These are phyloP conservation scores for Plasmodium ovale DNA, from an alignment of 169 alveolate genomes.

Conservation along the genomic window DNA sequence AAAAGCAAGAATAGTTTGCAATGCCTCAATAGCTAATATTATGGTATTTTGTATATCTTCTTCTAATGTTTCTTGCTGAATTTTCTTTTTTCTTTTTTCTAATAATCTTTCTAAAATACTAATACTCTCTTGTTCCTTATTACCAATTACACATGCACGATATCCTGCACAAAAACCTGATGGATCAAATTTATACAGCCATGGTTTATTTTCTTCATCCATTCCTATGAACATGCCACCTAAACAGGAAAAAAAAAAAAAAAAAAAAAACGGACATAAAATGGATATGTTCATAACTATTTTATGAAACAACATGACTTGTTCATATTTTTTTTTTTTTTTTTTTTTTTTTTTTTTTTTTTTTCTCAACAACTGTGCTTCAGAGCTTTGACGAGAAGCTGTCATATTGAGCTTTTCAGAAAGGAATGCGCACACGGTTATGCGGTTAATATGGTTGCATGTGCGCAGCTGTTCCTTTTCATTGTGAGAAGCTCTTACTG, in stretches of 20 bases:
- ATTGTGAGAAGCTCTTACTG: constrained; percentile 81
- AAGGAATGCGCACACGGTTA: neutral
- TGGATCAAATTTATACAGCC: constrained; percentile 94
- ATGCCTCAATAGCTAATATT: constrained; percentile 82
- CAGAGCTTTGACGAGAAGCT: too few relatives aligned
- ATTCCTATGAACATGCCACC: constrained; percentile 93
- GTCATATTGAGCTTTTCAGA: neutral
- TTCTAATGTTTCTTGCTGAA: constrained; percentile 79
- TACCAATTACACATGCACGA: constrained; percentile 93
- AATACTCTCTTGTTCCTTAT: constrained; percentile 93
- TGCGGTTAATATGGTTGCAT: too few relatives aligned
- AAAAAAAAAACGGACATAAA: neutral
- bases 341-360: too few relatives aligned
- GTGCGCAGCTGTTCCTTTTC: too few relatives aligned
- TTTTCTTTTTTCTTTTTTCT: constrained; percentile 78
- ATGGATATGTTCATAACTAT: neutral
- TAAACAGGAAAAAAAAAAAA: constrained; percentile 27
- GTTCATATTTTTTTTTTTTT: constrained; percentile 48
- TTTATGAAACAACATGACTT: constrained; percentile 9
- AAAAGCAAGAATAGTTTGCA: constrained; percentile 83
- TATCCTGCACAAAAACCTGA: constrained; percentile 97
- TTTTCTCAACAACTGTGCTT: too few relatives aligned
- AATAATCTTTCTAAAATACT: constrained; percentile 88
- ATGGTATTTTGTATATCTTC: constrained; percentile 82
- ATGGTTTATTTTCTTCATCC: constrained; percentile 96